These are phyloP conservation scores for Isabelozyma pseudorhagii DNA, from an alignment of 805 yeast species.

Conservation along the genomic window DNA sequence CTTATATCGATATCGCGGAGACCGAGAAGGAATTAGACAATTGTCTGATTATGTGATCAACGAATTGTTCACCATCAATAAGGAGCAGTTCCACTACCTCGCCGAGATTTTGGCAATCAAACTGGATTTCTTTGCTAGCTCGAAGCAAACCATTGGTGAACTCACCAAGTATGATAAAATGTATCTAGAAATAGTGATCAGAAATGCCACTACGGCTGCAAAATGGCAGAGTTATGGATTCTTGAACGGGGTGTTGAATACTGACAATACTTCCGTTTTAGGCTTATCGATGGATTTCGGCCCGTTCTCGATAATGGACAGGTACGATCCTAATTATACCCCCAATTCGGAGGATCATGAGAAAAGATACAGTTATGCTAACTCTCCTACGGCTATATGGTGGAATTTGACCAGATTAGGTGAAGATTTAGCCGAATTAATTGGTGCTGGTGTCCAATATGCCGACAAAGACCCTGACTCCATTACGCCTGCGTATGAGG, in stretches of 20 bases:
- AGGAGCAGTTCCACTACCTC: constrained; percentile 26
- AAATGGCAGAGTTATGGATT: constrained; percentile 91
- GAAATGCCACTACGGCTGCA: constrained; percentile 78
- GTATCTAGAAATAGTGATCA: constrained; percentile 64
- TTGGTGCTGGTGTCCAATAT: constrained; percentile 65
- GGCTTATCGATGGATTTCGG: constrained; percentile 93
- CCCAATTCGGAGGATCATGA: constrained; percentile 86
- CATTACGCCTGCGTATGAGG: constrained; percentile 48
- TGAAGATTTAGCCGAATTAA: constrained; percentile 74
- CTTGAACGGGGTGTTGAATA: constrained; percentile 88
- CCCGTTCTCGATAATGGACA: constrained; percentile 89
- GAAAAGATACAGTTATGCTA: constrained; percentile 72
- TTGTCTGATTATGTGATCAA: constrained; percentile 73
- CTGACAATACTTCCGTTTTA: constrained; percentile 88
- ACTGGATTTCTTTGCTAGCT: constrained; percentile 14
- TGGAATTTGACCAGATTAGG: constrained; percentile 88
- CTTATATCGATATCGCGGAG: constrained; percentile 69
- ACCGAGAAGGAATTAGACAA: constrained; percentile 55
- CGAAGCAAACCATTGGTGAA: constrained; percentile 24
- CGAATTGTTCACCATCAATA: constrained; percentile 48
- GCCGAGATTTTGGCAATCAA: constrained; percentile 14
- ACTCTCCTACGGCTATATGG: constrained; percentile 85
- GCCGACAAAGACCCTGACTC: constrained; percentile 45
- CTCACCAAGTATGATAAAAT: constrained; percentile 65
- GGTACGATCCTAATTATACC: constrained; percentile 74